Evolutionary conservation across 2,329 filamentous ascomycete genomes (phyloP).

Genomic region (Alternaria triticimaculans): DNA sequence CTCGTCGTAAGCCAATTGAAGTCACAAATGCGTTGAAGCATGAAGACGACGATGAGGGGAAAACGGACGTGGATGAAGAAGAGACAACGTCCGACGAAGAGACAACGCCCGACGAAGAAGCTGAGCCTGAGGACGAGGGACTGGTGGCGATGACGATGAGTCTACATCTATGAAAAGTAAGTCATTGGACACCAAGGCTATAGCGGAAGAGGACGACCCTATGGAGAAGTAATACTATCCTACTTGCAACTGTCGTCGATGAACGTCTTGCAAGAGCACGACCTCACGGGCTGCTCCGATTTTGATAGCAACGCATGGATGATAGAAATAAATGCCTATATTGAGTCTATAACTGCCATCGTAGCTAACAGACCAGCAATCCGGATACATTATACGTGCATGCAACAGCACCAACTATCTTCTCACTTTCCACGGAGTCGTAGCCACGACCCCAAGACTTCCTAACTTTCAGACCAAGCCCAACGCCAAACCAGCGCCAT

Average conservation of each 20-base stretch:
- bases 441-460: neutral
- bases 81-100: neutral
- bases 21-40: neutral
- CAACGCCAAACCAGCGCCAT: constrained; percentile 3
- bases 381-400: neutral
- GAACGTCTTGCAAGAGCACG: neutral
- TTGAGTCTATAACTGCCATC: neutral
- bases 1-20: neutral
- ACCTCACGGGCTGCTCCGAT: neutral
- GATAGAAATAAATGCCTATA: neutral
- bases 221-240: neutral
- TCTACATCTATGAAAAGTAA: neutral
- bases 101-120: neutral
- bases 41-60: neutral
- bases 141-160: neutral
- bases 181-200: neutral
- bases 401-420: neutral
- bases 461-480: neutral
- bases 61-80: neutral
- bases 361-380: neutral
- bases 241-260: neutral
- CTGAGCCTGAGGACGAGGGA: neutral
- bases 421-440: neutral
- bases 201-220: neutral
- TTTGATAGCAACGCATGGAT: neutral